Evolutionary conservation across 192 early-diverging fungal genomes (phyloP), one percentile per base, ranked within the genome.

Genomic region (Entomortierella beljakovae): DNA sequence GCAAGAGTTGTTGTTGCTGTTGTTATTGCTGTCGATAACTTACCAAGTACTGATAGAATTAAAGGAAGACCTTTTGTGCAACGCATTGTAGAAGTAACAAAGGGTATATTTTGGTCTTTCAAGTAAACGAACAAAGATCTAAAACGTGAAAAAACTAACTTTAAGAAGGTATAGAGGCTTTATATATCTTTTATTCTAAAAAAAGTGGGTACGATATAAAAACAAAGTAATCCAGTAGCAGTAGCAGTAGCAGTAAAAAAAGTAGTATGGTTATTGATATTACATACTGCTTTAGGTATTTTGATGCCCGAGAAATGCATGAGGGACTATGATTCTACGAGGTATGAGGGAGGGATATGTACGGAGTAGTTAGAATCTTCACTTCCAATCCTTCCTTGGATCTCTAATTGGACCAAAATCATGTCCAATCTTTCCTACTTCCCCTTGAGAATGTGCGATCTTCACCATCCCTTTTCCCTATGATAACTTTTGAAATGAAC

Each of bases 31-130:
- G 37, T 6, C 37, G 6, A 40, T 5, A 26, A 42, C 50, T 48
- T 79, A 70, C 74, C 67, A 11, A 79, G 42, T 20, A 69, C 74
- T 15, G 74, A 79, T 26, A 79, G 74, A 50, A 79, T 64, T 46
- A 79, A 53, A 46, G 74, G 74, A 31, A 79, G 61, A 53, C 74
- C 66, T 54, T 79, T 68, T 64, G 67, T 35, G 56, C 74, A 79
- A 64, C 74, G 74, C 74, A 79, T 79, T 63, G 73, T 50, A 23
- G 29, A 40, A 40, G 37, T 40, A 40, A n/a, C n/a, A n/a, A n/a
- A n/a, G n/a, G n/a, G n/a, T n/a, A n/a, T n/a, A n/a, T n/a, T n/a
- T n/a, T n/a, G n/a, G n/a, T n/a, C n/a, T n/a, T n/a, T n/a, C n/a
- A n/a, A n/a, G n/a, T n/a, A 11, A 18, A 43, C 18, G 42, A 18